Conservation (phyloP, 164 flowering plant species). For the grape (Vitis vinifera) region DNA sequence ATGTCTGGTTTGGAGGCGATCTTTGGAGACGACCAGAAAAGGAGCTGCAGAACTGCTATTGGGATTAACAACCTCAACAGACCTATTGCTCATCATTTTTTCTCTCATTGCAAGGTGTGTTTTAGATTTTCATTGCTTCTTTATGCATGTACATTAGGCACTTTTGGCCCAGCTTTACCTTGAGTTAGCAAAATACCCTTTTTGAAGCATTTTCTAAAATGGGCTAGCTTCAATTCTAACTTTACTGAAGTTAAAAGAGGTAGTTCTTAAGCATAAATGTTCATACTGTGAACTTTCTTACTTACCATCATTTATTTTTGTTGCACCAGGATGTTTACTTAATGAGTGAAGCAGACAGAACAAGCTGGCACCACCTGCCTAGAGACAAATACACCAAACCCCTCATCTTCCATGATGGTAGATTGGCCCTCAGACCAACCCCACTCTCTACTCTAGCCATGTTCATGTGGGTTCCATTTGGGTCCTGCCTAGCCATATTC, state of each 20-base stretch:
- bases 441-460: conserved; percentile 27
- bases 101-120: conserved; percentile 44
- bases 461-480: conserved; percentile 55
- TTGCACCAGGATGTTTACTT: conserved; percentile 39
- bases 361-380: conserved; percentile 35
- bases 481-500: conserved; percentile 23
- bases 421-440: conserved; percentile 44
- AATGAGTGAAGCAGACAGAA: conserved; percentile 39
- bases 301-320: background rate
- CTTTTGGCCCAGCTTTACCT: no score
- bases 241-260: no score
- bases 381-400: conserved; percentile 42
- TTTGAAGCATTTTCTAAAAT: background rate
- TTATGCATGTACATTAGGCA: no score
- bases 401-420: conserved; percentile 55
- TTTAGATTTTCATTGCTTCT: no score
- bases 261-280: background rate
- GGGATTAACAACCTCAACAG: conserved; percentile 25
- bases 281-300: background rate
- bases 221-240: no score
- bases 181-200: no score
- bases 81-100: conserved; percentile 23
- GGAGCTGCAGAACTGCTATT: conserved; percentile 15
- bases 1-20: conserved; percentile 6
- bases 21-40: background rate